Evolutionary conservation across 257 asterid species (phyloP).

Genomic region (Datura wrightii): DNA sequence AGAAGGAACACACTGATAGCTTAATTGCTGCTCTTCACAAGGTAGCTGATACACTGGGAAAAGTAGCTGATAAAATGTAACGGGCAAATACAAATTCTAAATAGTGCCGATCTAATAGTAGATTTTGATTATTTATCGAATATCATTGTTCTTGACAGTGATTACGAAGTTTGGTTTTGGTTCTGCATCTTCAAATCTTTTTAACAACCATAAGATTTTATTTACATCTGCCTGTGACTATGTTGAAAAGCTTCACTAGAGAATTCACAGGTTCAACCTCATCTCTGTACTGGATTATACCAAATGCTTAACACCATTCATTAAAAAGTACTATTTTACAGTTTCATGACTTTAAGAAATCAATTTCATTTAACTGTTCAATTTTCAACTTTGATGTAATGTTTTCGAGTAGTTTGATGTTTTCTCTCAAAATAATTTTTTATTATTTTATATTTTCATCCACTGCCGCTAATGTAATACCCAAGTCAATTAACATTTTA

Average conservation of each 20-base stretch:
- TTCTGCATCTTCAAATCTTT: constrained; percentile 16
- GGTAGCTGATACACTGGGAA: constrained; percentile 58
- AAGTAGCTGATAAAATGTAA: constrained; percentile 58
- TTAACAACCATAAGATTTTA: not conserved
- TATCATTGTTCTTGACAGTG: not conserved
- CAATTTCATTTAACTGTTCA: not conserved
- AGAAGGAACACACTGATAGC: constrained; percentile 53
- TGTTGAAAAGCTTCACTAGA: not conserved
- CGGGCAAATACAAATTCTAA: not conserved
- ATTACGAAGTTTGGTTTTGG: not conserved
- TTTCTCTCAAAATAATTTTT: no score
- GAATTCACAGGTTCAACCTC: not conserved
- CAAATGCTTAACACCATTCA: not conserved
- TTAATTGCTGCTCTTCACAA: constrained; percentile 57
- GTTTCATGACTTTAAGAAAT: not conserved
- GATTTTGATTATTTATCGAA: not conserved
- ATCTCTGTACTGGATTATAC: not conserved
- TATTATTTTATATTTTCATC: no score
- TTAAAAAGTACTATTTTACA: not conserved
- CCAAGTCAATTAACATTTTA: no score
- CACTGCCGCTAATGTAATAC: no score
- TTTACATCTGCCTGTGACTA: not conserved
- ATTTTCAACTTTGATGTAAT: not conserved
- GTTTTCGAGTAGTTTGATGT: no score
- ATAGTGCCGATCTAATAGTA: not conserved